Base-by-base conservation (phyloP, 805 yeast species). In the Nakazawaea sp. region DNA sequence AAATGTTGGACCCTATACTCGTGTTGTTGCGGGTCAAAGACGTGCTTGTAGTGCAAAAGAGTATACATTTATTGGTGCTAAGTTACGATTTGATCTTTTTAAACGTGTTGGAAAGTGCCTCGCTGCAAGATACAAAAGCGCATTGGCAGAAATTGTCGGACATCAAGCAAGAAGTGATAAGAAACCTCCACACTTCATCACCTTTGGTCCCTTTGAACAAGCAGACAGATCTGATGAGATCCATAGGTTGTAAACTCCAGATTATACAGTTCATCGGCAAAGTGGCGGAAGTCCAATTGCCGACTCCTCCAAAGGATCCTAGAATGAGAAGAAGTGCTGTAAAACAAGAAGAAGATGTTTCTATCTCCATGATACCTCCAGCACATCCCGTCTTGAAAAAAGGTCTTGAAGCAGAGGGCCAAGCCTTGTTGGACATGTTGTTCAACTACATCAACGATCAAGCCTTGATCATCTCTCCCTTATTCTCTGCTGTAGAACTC, bases 251-350 rank as follows among this genome's bases (percentile, higher is more conserved):
- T 32, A 77, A 73, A 54, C 59, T 83, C n/a, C 79, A 89, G 20
- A 64, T 81, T n/a, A 62, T 81, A 36, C 85, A 82, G 56, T 77
- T 89, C 42, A 72, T 86, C 9, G 75, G 75, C n/a, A 69, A 69
- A 38, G 58, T 79, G 4, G 65, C 79, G 11, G 62, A 67, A 25
- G 68, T 72, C 1, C 87, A 81, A 41, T 58, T 76, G 3, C 64
- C 72, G 3, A 57, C 68, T 2, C 67, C 75, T n/a, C 61, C 64
- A 27, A 48, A 45, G 26, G 51, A 40, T 41, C 54, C 45, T 32
- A 41, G 48, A 43, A 43, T 24, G 45, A 48, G 33, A 38, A 35
- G 52, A 33, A 13, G 8, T 5, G 33, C 41, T 18, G 32, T 37
- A 26, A 33, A 24, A 13, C 27, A 9, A 2, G 34, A 44, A 18